Percentiles rank a stretch among this genome's conserved stretches.
Evolutionary conservation across 768 basidiomycete species (phyloP).

Genomic region (Trichaptum fuscoviolaceum): DNA sequence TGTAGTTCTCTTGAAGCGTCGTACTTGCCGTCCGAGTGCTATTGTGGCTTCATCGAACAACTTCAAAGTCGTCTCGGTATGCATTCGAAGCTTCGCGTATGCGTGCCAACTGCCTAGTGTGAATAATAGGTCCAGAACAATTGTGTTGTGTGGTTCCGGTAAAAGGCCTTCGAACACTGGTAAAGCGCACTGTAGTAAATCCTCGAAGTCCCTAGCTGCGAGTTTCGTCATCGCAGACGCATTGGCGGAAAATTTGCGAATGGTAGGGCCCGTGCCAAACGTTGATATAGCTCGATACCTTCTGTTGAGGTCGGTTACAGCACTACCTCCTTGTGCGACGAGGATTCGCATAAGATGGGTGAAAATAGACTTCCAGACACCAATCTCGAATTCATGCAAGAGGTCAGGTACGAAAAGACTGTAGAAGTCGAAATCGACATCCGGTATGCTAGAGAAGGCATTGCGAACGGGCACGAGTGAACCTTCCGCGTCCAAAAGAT

Average conservation of each 20-base stretch:
- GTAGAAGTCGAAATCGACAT: slow-evolving; percentile 16
- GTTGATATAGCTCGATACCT: slow-evolving; percentile 14
- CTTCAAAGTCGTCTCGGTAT: slow-evolving; percentile 28
- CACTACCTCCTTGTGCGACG: background rate
- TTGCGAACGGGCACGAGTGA: slow-evolving; percentile 34
- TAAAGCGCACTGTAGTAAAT: slow-evolving; percentile 17
- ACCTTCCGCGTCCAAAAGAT: slow-evolving; percentile 17
- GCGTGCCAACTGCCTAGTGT: slow-evolving; percentile 31
- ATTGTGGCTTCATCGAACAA: slow-evolving; percentile 21
- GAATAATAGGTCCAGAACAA: slow-evolving; percentile 30
- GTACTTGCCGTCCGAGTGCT: background rate
- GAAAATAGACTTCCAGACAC: slow-evolving; percentile 32
- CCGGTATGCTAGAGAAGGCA: slow-evolving; percentile 26
- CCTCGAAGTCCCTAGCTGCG: slow-evolving; percentile 12
- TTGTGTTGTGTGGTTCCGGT: slow-evolving; percentile 13
- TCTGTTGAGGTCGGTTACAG: background rate
- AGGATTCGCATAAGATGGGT: slow-evolving; percentile 33
- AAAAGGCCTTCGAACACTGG: slow-evolving; percentile 23
- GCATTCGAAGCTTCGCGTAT: slow-evolving; percentile 35
- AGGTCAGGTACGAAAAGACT: slow-evolving; percentile 30
- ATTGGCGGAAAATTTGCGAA: slow-evolving; percentile 12
- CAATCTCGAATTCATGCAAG: slow-evolving; percentile 37
- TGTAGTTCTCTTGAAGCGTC: background rate
- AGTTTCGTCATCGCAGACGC: slow-evolving; percentile 12
- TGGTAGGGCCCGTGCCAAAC: slow-evolving; percentile 13